These are phyloP conservation scores for Sungouiella blattae DNA, from an alignment of 805 yeast species.

Conservation along the genomic window DNA sequence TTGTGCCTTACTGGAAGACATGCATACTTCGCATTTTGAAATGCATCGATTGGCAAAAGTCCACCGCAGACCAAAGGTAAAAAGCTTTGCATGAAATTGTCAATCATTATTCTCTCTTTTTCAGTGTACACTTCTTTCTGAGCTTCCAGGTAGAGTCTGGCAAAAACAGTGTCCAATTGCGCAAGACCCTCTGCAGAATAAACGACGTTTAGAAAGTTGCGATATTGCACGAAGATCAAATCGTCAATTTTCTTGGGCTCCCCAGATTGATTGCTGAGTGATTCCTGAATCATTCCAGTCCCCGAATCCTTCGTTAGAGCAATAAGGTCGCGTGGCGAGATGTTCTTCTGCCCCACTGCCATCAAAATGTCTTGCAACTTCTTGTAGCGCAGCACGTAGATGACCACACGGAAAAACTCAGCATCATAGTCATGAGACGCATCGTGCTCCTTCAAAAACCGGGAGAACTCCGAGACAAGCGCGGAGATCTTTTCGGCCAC, in stretches of 20 bases:
- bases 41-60: not conserved
- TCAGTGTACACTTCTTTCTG: not conserved
- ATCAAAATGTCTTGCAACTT: conserved; percentile 1
- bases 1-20: conserved; percentile 4
- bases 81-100: conserved; percentile 1
- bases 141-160: not conserved
- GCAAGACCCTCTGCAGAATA: conserved; percentile 2
- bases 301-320: not conserved
- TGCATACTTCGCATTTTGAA: conserved; percentile 3
- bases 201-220: conserved; percentile 3
- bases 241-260: not conserved
- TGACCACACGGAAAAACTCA: conserved; percentile 1
- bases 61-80: conserved; percentile 6
- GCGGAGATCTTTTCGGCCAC: conserved; percentile 4
- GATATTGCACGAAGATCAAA: conserved; percentile 1
- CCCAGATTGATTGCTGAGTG: not conserved
- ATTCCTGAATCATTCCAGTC: conserved; percentile 1
- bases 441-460: conserved; percentile 1
- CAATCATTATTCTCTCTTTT: not conserved
- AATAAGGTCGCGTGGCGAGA: conserved; percentile 1
- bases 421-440: conserved; percentile 1
- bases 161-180: conserved; percentile 2
- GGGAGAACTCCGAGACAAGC: conserved; percentile 5
- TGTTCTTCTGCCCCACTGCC: not conserved
- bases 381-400: conserved; percentile 7